Base-by-base conservation (phyloP, 139 green algal genomes). In the Zygnema circumcarinatum region DNA sequence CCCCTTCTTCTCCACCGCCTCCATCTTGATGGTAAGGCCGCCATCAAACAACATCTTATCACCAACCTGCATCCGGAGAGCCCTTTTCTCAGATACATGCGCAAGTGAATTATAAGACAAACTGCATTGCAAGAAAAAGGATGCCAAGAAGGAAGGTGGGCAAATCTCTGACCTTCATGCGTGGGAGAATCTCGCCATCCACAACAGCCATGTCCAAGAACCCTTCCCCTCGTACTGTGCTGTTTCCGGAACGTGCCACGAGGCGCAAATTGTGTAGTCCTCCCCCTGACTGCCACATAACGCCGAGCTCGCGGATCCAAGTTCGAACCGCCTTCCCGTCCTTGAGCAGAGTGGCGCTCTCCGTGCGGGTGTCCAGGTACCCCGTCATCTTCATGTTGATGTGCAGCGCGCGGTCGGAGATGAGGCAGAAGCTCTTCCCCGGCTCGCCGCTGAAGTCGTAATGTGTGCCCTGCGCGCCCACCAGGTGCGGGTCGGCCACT, bases 381-480 rank as follows among this genome's bases (percentile, higher is more conserved):
- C 81, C 74, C 32, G 72, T 80, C 25, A 89, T 33, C 29, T 36
- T 54, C 85, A 89, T 89, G 85, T 89, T 89, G 35, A 89, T 75
- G 54, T 89, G 85, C 3, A 89, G 80, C 22, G 42, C n/a, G 25
- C 73, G 11, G 38, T 89, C 85, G 2, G 78, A 47, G n/a, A 89
- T 29, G 2, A 89, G 79, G 78, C 85, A 89, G 78, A 84, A 89
- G 33, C 38, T 78, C 54, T 52, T 56, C n/a, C 42, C 85, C 32
- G 76, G 80, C n/a, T n/a, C 22, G 32, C 85, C 85, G 25, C 42
- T 88, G 85, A 89, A 89, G 78, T 89, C 85, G 38, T 88, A 89
- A 36, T 72, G 41, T 16, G 38, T 84, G 11, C 78, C 85, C 32
- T 84, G 40, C n/a, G 76, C 78, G 39, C 83, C 83, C 3, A 89